These are phyloP conservation scores for Olyra latifolia DNA, from an alignment of 176 grass and related monocot species.

Conservation along the genomic window DNA sequence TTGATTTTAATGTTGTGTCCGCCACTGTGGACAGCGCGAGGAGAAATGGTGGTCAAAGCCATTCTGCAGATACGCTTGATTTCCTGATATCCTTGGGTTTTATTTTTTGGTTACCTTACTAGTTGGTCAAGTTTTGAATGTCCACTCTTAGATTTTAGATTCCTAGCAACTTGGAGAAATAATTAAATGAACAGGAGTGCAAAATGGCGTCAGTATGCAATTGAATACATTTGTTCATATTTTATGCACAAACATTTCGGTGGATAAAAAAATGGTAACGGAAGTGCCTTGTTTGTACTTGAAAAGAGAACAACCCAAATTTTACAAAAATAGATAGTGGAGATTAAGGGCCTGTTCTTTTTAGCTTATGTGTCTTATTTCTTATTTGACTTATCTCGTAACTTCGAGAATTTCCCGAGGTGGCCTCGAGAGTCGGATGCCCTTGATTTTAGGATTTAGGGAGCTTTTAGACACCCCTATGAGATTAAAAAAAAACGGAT, in stretches of 20 bases:
- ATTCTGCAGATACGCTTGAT: not conserved
- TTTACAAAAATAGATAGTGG: not conserved
- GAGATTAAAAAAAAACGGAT: no score
- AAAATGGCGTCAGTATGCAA: not conserved
- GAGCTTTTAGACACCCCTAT: no score
- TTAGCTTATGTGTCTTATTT: no score
- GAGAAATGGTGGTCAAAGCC: not conserved
- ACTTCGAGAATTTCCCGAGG: no score
- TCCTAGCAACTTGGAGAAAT: slow-evolving; percentile 4
- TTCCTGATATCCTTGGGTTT: not conserved
- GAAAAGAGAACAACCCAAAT: not conserved
- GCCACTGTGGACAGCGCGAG: no score
- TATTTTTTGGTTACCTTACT: not conserved
- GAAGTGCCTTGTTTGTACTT: not conserved
- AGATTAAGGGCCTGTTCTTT: no score
- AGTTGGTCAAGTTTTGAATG: not conserved
- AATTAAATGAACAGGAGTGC: not conserved
- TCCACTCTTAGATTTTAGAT: not conserved
- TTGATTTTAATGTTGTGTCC: no score
- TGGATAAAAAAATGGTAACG: not conserved
- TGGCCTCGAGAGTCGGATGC: no score
- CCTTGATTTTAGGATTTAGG: no score
- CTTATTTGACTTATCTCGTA: no score
- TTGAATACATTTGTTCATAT: not conserved
- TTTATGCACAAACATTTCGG: not conserved